phyloP scores from a whole-genome alignment of 208 protist species.

The Perkinsela sp. region DNA sequence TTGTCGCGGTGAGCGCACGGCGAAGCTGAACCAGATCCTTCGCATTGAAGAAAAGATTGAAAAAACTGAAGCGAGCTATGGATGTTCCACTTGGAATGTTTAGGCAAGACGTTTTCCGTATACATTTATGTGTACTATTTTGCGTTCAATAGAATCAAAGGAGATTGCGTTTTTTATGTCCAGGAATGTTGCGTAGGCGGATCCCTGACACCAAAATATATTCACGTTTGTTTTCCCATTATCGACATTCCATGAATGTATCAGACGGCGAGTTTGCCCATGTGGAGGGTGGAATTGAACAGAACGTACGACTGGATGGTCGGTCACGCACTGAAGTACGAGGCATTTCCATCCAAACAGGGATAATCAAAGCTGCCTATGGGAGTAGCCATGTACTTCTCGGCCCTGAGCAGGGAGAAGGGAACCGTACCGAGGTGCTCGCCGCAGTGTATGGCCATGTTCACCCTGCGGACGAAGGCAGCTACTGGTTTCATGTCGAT shows the following conservation, averaged over 20 bases:
- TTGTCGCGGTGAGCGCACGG: conserved; percentile 79
- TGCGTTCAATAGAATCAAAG: no score
- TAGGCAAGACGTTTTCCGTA: no score
- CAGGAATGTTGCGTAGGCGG: no score
- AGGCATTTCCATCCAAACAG: neutral
- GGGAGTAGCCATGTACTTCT: neutral
- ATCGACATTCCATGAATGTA: neutral
- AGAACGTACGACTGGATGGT: neutral
- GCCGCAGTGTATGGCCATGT: neutral
- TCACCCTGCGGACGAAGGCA: neutral
- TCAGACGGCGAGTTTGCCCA: neutral
- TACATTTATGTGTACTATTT: no score
- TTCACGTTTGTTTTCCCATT: no score
- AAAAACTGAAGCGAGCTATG: neutral
- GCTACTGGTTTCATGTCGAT: neutral
- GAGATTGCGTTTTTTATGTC: no score
- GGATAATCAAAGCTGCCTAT: neutral
- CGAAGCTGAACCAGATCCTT: conserved; percentile 98
- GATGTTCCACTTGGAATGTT: neutral
- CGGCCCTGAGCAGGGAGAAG: neutral
- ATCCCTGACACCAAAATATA: no score
- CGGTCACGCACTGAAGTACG: neutral
- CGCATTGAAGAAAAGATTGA: conserved; percentile 84
- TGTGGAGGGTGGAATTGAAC: neutral
- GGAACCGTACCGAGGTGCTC: neutral